phyloP scores from a whole-genome alignment of 1,284 basidiomycete species.

The Fomitiporia mediterranea region DNA sequence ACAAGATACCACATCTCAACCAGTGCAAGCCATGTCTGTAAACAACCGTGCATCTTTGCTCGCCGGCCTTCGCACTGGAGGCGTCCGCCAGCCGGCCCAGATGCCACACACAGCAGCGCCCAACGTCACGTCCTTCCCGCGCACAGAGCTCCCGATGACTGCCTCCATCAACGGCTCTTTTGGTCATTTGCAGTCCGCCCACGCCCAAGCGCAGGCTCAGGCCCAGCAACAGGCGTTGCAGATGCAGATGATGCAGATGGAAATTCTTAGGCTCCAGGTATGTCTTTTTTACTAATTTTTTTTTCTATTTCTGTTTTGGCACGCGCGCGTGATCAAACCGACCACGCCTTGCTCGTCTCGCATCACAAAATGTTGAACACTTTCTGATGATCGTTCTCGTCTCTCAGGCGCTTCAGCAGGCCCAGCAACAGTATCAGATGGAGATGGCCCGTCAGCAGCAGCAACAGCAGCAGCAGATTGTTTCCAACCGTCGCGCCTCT shows the following conservation, averaged over 20 bases:
- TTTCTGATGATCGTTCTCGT: constrained; percentile 32
- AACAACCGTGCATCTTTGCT: constrained; percentile 76
- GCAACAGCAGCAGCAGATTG: constrained; percentile 29
- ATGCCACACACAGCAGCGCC: constrained; percentile 68
- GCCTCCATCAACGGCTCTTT: constrained; percentile 62
- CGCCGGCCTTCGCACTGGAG: constrained; percentile 79
- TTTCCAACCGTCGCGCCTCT: constrained; percentile 15
- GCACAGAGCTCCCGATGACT: constrained; percentile 53
- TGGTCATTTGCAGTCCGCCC: constrained; percentile 50
- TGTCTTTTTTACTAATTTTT: constrained; percentile 25
- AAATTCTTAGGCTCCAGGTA: constrained; percentile 75
- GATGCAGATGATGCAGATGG: constrained; percentile 78
- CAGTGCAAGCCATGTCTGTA: constrained; percentile 44
- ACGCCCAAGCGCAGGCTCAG: constrained; percentile 39
- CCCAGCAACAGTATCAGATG: constrained; percentile 54
- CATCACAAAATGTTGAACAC: constrained; percentile 10
- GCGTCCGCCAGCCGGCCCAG: constrained; percentile 61
- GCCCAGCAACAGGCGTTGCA: constrained; percentile 49
- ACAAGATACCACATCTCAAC: too few species aligned
- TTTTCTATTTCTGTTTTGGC: too few species aligned
- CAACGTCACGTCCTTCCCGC: constrained; percentile 54
- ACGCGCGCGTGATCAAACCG: background rate
- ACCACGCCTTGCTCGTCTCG: background rate
- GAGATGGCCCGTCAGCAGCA: constrained; percentile 46
- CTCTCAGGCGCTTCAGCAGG: constrained; percentile 34